Evolutionary conservation across 228 moss, liverwort and hornwort genomes (phyloP).

Genomic region (Sphagnum fallax): DNA sequence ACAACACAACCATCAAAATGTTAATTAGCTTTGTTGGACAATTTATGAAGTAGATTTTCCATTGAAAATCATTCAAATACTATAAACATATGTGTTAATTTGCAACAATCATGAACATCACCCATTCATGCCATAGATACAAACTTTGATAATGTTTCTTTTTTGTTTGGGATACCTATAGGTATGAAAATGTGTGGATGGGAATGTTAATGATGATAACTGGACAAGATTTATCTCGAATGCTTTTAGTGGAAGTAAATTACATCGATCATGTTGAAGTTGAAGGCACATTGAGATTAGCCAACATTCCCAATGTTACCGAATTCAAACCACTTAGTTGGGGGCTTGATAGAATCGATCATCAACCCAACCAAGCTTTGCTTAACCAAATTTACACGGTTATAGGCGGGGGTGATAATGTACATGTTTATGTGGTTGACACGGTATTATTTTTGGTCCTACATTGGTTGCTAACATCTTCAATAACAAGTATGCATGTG

Average conservation of each 20-base stretch:
- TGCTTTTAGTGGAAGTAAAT: slow-evolving; percentile 49
- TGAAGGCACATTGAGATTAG: slow-evolving; percentile 63
- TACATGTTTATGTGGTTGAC: slow-evolving; percentile 80
- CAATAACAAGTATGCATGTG: background rate
- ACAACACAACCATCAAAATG: no score
- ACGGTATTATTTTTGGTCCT: slow-evolving; percentile 33
- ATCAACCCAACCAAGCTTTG: slow-evolving; percentile 41
- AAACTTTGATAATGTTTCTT: background rate
- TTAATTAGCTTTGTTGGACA: no score
- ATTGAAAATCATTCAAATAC: background rate
- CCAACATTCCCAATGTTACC: slow-evolving; percentile 28
- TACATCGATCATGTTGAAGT: slow-evolving; percentile 73
- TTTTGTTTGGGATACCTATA: slow-evolving; percentile 3
- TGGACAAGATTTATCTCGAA: slow-evolving; percentile 51
- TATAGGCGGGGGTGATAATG: slow-evolving; percentile 52
- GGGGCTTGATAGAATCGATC: slow-evolving; percentile 95
- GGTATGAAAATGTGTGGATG: slow-evolving; percentile 73
- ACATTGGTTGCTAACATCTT: background rate
- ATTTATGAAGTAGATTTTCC: no score
- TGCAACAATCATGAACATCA: background rate
- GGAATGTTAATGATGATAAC: slow-evolving; percentile 82
- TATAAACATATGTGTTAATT: background rate
- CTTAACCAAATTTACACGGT: slow-evolving; percentile 59
- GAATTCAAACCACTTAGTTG: slow-evolving; percentile 73
- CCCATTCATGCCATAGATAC: background rate